Conservation (phyloP, 1,139 yeast genomes). For the Yamadazyma atmosphaerica region DNA sequence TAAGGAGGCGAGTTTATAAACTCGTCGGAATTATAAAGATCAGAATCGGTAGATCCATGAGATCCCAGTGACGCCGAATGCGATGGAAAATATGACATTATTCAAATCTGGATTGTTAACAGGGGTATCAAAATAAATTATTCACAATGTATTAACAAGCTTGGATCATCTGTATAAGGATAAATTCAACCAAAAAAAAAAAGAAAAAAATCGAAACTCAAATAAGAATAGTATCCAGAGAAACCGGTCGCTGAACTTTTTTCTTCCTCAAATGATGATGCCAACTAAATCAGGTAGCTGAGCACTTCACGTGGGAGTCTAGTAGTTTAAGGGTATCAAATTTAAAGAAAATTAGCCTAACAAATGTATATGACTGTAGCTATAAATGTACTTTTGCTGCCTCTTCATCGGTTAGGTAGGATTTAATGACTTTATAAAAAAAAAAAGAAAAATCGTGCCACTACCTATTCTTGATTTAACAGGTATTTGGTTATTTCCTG, state of each 20-base stretch:
- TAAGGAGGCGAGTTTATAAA: slow-evolving; percentile 7
- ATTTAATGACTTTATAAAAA: slow-evolving; percentile 1
- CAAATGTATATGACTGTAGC: neutral
- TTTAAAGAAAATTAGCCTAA: neutral
- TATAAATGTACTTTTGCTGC: neutral
- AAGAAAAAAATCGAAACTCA: neutral
- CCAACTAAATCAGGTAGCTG: neutral
- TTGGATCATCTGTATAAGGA: neutral
- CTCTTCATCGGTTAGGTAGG: neutral
- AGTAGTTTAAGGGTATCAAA: neutral
- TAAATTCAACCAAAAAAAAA: neutral
- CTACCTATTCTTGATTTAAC: neutral
- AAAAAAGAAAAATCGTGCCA: neutral
- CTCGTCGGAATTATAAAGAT: slow-evolving; percentile 9
- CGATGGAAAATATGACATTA: slow-evolving; percentile 11
- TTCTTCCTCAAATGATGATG: neutral
- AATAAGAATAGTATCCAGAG: neutral
- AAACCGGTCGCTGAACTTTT: neutral
- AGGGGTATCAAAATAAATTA: slow-evolving; percentile 4
- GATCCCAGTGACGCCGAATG: slow-evolving; percentile 7
- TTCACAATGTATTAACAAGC: neutral
- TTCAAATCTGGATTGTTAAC: no score
- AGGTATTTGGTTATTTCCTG: neutral
- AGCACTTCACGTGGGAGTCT: neutral
- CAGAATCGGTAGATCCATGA: slow-evolving; percentile 6